Percentiles rank a stretch among this genome's conserved stretches.
Conservation (phyloP, 768 basidiomycete species). For the Lactarius sp. region DNA sequence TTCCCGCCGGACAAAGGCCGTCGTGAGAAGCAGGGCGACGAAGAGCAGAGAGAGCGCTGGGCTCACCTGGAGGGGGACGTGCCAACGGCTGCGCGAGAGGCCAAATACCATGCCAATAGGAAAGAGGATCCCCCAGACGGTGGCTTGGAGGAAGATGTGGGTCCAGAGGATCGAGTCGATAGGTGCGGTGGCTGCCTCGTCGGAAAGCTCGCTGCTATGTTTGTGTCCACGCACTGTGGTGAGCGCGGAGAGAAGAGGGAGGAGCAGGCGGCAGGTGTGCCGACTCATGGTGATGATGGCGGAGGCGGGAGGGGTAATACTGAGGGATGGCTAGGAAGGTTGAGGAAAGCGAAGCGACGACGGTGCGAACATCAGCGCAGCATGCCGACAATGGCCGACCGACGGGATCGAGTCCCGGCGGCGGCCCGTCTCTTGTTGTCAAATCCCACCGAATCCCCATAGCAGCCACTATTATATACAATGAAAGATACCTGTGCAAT, state of each 20-base stretch:
- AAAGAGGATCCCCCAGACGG: too few relatives aligned
- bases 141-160: constrained; percentile 82
- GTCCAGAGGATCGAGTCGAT: constrained; percentile 78
- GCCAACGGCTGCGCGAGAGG: constrained; percentile 80
- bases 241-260: constrained; percentile 5
- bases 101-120: constrained; percentile 80
- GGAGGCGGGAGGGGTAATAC: too few relatives aligned
- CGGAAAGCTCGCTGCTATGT: constrained; percentile 58
- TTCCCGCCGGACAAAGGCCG: not conserved
- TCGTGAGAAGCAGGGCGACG: not conserved
- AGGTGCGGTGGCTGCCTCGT: constrained; percentile 59
- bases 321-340: too few relatives aligned
- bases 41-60: not conserved
- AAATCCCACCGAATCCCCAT: too few relatives aligned
- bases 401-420: too few relatives aligned
- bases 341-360: not conserved
- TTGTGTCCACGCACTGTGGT: constrained; percentile 45
- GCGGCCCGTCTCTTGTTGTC: too few relatives aligned
- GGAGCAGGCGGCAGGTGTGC: not conserved
- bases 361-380: too few relatives aligned
- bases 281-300: too few relatives aligned
- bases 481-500: not conserved
- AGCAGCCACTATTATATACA: not conserved
- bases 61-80: constrained; percentile 80
- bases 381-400: too few relatives aligned